Conservation (phyloP, 2,329 filamentous ascomycete genomes). For the Botrytis porri region DNA sequence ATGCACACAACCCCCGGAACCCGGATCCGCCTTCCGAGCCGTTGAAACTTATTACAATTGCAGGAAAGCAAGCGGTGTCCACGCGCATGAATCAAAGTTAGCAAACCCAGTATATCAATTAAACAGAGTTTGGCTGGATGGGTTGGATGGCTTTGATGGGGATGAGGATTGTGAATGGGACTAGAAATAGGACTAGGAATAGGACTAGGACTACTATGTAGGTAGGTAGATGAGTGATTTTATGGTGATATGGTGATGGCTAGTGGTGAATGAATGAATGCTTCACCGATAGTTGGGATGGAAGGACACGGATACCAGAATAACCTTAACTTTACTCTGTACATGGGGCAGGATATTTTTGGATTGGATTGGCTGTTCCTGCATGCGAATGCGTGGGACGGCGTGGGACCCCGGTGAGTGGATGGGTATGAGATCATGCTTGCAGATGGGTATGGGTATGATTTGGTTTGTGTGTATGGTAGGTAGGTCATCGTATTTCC, state of each 20-base stretch:
- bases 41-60: neutral
- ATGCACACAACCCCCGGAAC: neutral
- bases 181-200: too few species aligned
- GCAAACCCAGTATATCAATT: neutral
- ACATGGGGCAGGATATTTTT: neutral
- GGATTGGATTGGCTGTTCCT: neutral
- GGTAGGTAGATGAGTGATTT: too few species aligned
- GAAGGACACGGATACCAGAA: too few species aligned
- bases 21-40: neutral
- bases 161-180: rapidly evolving
- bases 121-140: neutral
- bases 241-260: too few species aligned
- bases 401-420: neutral
- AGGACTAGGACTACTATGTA: too few species aligned
- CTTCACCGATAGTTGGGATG: neutral
- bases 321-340: too few species aligned
- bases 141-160: too few species aligned
- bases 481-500: neutral
- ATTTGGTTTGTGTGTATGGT: too few species aligned
- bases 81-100: neutral
- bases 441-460: neutral
- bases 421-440: neutral
- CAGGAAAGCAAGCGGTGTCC: neutral
- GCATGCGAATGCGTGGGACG: neutral
- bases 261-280: neutral